Conservation (phyloP, 345 rosid genomes). For the Eucalyptus globulus region DNA sequence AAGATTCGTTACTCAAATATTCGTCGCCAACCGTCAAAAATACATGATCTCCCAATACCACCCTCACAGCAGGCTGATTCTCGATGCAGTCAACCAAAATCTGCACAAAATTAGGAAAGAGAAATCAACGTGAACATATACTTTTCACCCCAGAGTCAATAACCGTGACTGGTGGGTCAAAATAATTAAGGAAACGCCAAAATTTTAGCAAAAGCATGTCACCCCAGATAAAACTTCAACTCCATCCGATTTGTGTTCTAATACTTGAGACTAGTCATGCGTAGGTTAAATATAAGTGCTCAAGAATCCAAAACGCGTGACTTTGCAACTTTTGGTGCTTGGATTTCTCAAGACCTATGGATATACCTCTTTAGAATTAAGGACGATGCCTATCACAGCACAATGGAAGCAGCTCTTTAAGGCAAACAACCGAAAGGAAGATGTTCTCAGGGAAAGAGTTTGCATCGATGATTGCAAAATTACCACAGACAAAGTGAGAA, state of each 20-base stretch:
- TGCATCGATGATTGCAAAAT: not conserved
- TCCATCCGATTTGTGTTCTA: not conserved
- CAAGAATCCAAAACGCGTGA: not conserved
- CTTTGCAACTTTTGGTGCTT: not conserved
- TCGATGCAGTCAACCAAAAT: constrained; percentile 45
- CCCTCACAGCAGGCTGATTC: constrained; percentile 29
- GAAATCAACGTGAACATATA: not conserved
- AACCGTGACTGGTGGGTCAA: not conserved
- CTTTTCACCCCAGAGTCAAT: not conserved
- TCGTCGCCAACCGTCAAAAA: constrained; percentile 50
- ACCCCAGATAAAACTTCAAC: not conserved
- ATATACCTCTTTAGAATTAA: not conserved
- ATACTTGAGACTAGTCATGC: not conserved
- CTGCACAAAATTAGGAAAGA: constrained; percentile 14
- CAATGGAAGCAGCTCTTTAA: not conserved
- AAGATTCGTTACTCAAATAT: constrained; percentile 1
- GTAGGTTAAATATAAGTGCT: not conserved
- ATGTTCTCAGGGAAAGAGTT: not conserved
- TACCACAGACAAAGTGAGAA: not conserved
- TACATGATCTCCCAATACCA: constrained; percentile 47
- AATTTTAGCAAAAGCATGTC: not conserved
- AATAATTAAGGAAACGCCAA: not conserved
- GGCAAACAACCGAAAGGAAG: not conserved
- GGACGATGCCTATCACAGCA: not conserved
- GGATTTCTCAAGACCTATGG: not conserved